Percentiles rank a stretch among this genome's conserved stretches.
Evolutionary conservation across 2,329 filamentous ascomycete genomes (phyloP).

Genomic region (Pseudopyrenochaeta lycopersici): DNA sequence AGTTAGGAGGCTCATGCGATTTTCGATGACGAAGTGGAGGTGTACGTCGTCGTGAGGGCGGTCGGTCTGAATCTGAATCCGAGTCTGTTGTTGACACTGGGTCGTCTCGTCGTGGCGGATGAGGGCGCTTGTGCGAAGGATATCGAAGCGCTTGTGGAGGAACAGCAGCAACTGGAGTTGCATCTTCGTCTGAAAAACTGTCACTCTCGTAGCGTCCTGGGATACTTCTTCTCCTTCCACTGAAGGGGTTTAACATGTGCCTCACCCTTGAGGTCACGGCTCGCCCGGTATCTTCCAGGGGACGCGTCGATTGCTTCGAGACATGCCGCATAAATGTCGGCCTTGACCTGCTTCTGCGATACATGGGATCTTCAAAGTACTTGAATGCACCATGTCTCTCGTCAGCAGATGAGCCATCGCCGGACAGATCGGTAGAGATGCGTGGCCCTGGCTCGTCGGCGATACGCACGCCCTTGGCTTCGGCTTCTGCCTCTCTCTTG

Average conservation of each 20-base stretch:
- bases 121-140: conserved; percentile 41
- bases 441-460: conserved; percentile 38
- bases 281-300: conserved; percentile 38
- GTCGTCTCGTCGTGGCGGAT: conserved; percentile 44
- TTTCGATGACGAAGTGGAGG: conserved; percentile 50
- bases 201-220: conserved; percentile 39
- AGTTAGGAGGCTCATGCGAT: conserved; percentile 54
- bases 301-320: conserved; percentile 40
- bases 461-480: conserved; percentile 30
- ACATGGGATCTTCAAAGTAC: conserved; percentile 61
- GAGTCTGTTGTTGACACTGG: conserved; percentile 44
- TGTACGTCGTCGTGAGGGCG: conserved; percentile 32
- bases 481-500: conserved; percentile 66
- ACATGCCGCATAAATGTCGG: conserved; percentile 54
- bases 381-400: conserved; percentile 54
- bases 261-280: conserved; percentile 41
- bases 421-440: conserved; percentile 44
- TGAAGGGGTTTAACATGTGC: conserved; percentile 48
- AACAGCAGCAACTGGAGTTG: conserved; percentile 35
- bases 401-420: conserved; percentile 50
- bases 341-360: conserved; percentile 55
- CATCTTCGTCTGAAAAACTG: conserved; percentile 39
- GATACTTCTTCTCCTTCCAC: conserved; percentile 33
- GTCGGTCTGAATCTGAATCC: conserved; percentile 40
- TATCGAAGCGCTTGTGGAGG: conserved; percentile 34